A percentile compares a stretch with the other conserved stretches of the same genome.
Evolutionary conservation across 2,329 filamentous ascomycete species (phyloP).

Genomic region (Nigrospora osmanthi): DNA sequence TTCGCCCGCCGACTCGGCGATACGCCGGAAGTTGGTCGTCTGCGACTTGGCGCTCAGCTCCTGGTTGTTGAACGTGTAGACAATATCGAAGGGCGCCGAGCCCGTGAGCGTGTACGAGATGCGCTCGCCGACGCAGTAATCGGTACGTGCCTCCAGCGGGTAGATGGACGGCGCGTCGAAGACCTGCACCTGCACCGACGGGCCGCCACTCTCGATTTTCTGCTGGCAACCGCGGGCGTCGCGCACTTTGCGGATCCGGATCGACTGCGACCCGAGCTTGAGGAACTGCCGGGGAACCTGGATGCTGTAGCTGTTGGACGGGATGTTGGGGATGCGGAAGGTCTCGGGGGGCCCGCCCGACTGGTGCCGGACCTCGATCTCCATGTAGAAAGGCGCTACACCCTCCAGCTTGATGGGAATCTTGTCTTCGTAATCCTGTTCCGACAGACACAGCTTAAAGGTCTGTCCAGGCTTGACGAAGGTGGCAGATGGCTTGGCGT

Average conservation of each 20-base stretch:
- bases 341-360: slow-evolving; percentile 72
- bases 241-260: slow-evolving; percentile 83
- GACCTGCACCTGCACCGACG: slow-evolving; percentile 82
- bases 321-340: slow-evolving; percentile 74
- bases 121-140: slow-evolving; percentile 94
- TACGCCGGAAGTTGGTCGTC: slow-evolving; percentile 81
- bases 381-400: slow-evolving; percentile 78
- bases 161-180: slow-evolving; percentile 91
- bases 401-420: slow-evolving; percentile 84
- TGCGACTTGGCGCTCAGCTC: slow-evolving; percentile 71
- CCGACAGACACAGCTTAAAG: slow-evolving; percentile 90
- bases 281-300: slow-evolving; percentile 78
- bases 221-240: slow-evolving; percentile 82
- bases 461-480: slow-evolving; percentile 85
- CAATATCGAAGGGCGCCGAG: slow-evolving; percentile 84
- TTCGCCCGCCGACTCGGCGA: slow-evolving; percentile 83
- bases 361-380: slow-evolving; percentile 90
- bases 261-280: slow-evolving; percentile 79
- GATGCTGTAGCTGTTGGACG: slow-evolving; percentile 66
- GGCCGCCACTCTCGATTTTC: slow-evolving; percentile 61
- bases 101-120: slow-evolving; percentile 89
- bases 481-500: slow-evolving; percentile 71
- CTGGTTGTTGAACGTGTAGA: slow-evolving; percentile 79
- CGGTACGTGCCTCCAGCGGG: slow-evolving; percentile 70
- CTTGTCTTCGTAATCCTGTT: slow-evolving; percentile 71